These are phyloP conservation scores for Pythium myriotylum DNA, from an alignment of 352 stramenopile species.

Conservation along the genomic window DNA sequence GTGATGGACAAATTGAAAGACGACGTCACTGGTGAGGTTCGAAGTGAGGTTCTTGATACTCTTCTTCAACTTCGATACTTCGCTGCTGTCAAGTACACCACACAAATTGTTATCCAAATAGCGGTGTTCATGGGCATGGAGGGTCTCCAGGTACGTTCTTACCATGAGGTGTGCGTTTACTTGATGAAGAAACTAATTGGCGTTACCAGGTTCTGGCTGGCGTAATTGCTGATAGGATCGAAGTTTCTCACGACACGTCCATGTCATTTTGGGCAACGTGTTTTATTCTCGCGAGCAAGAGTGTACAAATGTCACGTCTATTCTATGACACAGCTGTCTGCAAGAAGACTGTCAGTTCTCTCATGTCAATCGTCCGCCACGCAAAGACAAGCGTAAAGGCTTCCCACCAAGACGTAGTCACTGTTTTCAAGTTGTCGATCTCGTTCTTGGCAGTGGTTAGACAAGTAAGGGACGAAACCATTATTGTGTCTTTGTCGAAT, in stretches of 20 bases:
- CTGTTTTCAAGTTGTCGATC: too few relatives aligned
- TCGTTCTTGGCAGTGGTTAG: too few relatives aligned
- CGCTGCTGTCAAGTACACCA: slow-evolving; percentile 17
- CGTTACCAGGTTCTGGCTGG: slow-evolving; percentile 16
- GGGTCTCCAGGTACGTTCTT: slow-evolving; percentile 22
- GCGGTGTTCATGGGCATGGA: slow-evolving; percentile 17
- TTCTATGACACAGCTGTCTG: not conserved
- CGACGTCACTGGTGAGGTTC: not conserved
- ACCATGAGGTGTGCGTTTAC: not conserved
- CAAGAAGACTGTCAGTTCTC: not conserved
- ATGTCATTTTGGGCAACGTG: slow-evolving; percentile 25
- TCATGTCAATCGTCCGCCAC: not conserved
- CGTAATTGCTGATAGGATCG: slow-evolving; percentile 8
- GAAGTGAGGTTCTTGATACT: slow-evolving; percentile 1
- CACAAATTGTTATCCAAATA: slow-evolving; percentile 16
- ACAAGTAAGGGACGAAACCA: too few relatives aligned
- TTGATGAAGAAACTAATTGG: not conserved
- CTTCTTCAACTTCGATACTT: slow-evolving; percentile 21
- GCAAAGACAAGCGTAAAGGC: too few relatives aligned
- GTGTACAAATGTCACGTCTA: slow-evolving; percentile 1
- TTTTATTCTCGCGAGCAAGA: slow-evolving; percentile 26
- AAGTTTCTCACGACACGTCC: not conserved
- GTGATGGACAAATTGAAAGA: slow-evolving; percentile 10
- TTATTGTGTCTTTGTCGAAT: not conserved
- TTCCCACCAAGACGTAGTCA: too few relatives aligned